A percentile compares a stretch with the other conserved stretches of the same genome.
Evolutionary conservation across 1,139 yeast genomes (phyloP).

Genomic region (Tardiomyces blankii): DNA sequence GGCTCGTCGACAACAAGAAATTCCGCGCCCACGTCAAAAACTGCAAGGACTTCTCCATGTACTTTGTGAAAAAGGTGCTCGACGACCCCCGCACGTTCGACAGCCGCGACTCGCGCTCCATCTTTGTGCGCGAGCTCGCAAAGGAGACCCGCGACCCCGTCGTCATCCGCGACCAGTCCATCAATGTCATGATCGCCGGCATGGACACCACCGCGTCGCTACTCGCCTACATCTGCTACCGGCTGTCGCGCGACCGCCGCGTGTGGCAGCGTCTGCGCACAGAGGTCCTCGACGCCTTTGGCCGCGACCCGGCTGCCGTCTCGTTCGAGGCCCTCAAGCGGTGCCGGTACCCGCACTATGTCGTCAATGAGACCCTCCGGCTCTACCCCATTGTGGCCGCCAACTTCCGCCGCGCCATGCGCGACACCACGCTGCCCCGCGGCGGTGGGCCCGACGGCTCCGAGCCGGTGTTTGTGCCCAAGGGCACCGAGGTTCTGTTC

Average conservation of each 20-base stretch:
- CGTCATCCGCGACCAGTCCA: slow-evolving; percentile 35
- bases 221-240: slow-evolving; percentile 33
- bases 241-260: slow-evolving; percentile 33
- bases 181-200: slow-evolving; percentile 38
- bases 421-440: slow-evolving; percentile 32
- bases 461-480: slow-evolving; percentile 34
- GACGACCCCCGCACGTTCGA: slow-evolving; percentile 11
- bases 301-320: slow-evolving; percentile 8
- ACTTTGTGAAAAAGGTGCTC: slow-evolving; percentile 19
- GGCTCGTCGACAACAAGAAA: slow-evolving; percentile 23
- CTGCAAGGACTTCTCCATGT: slow-evolving; percentile 21
- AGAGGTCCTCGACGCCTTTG: slow-evolving; percentile 21
- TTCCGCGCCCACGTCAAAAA: slow-evolving; percentile 21
- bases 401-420: slow-evolving; percentile 13
- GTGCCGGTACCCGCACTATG: slow-evolving; percentile 18
- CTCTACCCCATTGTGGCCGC: slow-evolving; percentile 12
- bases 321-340: slow-evolving; percentile 37
- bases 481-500: slow-evolving; percentile 39
- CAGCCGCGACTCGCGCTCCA: slow-evolving; percentile 19
- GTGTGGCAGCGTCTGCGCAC: slow-evolving; percentile 28
- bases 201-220: slow-evolving; percentile 41
- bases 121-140: slow-evolving; percentile 36
- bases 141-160: slow-evolving; percentile 35
- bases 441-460: slow-evolving; percentile 38
- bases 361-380: slow-evolving; percentile 13